Evolutionary conservation across 2,329 filamentous ascomycete species (phyloP).

Genomic region (Emericellopsis atlantica): DNA sequence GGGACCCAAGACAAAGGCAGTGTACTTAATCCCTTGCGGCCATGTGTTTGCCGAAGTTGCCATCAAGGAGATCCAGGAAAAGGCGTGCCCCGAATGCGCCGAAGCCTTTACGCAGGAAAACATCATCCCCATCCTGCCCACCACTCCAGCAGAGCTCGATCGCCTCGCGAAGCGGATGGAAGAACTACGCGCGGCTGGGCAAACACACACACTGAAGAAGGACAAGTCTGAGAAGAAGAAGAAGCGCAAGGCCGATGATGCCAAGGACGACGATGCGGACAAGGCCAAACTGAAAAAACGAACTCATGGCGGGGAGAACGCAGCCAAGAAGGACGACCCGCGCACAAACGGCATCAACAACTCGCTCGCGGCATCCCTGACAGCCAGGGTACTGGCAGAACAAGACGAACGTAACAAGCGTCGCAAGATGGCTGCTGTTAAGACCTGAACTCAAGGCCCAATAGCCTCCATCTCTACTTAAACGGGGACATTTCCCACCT

Average conservation of each 20-base stretch:
- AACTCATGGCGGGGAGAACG: background rate
- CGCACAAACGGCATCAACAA: conserved; percentile 67
- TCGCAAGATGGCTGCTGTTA: conserved; percentile 44
- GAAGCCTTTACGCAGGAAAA: conserved; percentile 61
- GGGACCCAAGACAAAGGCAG: conserved; percentile 64
- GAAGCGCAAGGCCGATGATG: conserved; percentile 45
- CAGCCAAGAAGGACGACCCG: conserved; percentile 8
- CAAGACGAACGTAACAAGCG: conserved; percentile 74
- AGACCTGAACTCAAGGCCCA: background rate
- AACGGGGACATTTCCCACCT: too few species aligned
- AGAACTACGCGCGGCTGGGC: conserved; percentile 54
- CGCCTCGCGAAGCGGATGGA: conserved; percentile 53
- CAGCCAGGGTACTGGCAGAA: conserved; percentile 75
- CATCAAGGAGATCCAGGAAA: conserved; percentile 64
- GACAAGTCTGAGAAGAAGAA: conserved; percentile 52
- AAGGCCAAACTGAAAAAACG: conserved; percentile 5
- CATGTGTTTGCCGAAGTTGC: conserved; percentile 86
- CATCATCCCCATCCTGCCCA: conserved; percentile 71
- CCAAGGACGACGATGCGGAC: conserved; percentile 36
- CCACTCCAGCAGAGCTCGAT: conserved; percentile 56
- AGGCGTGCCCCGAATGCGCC: conserved; percentile 59
- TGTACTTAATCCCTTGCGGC: conserved; percentile 88
- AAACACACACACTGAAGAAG: conserved; percentile 86
- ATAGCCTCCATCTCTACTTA: background rate
- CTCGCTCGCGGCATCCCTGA: conserved; percentile 69